Base-by-base conservation (phyloP, 129 eudicot genomes). In the Flaveria brownii region DNA sequence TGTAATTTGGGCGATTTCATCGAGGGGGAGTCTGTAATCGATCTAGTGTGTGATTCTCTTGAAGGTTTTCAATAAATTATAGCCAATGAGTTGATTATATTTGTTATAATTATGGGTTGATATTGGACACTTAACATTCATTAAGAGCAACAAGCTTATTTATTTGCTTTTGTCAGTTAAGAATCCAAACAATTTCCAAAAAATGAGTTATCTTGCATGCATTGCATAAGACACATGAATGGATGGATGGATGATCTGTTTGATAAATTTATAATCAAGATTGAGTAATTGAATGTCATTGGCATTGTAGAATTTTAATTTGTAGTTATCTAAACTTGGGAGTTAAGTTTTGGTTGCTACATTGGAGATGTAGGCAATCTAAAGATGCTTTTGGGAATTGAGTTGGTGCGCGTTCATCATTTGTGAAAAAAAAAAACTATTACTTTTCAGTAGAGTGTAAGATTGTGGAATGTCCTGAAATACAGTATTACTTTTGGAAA, bases 1-100 rank as follows among this genome's bases (percentile, higher is more conserved):
- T 43, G 23, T 71, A 71, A 71, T 50, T 71, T 71, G 74, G 74
- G 74, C 23, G 74, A 6, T 12, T 12, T 47, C 55, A 43, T 68
- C 36, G 55, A 68, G 71, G 71, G 7, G 7, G 4, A 5, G 7
- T 36, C 41, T 36, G 41, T 36, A 4, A 4, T 36, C 7, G 41
- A 36, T 36, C 41, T 36, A 10, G 30, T 65, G 71, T 16, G 14
- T 30, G 17, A n/a, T 43, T 68, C 39, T 68, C 18, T 68, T 68
- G 57, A 43, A 45, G 74, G 36, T 12, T 70, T 70, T 41, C 47
- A 41, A 2, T 36, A 36, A n/a, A 15, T 16, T 36, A 8, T 66
- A n/a, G 1, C 1, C 5, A 23, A 23, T 13, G 20, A 45, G 18
- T 26, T 63, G 39, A 14, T 14, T 63, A 15, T 28, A 65, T 65